Evolutionary conservation across 1,139 yeast species (phyloP), one percentile per base, ranked within the genome.

Genomic region (Petasospora fabianii): DNA sequence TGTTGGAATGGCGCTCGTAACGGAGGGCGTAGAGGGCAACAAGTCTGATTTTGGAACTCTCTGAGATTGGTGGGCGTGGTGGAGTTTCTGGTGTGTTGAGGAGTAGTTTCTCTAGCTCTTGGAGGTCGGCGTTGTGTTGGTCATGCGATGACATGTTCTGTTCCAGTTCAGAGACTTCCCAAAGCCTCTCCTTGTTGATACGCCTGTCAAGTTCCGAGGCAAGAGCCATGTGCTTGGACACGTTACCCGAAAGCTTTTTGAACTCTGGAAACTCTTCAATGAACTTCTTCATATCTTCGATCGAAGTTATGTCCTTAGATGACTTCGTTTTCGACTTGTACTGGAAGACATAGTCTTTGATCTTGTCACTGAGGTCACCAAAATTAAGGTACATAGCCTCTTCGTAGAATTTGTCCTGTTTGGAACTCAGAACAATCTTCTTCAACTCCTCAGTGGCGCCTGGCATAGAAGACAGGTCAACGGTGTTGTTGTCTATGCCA

Each of bases 181-280:
- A 83, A 36, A 92, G 66, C 47, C 83, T 71, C 39, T 73, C 71
- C 16, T 60, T 52, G 17, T 75, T 73, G 32, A 86, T 75, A 42
- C 80, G 82, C 41, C 76, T 73, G 52, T 90, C 95, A 35, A 92
- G 71, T 55, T 90, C 97, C 27, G 92, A 77, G 7, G 92, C 88
- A 26, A 92, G 70, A 16, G 95, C 79, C 70, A 94, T 87, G 61
- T 94, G 98, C 56, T 92, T 92, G 31, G 95, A 76, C n/a, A 94
- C 88, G 56, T 88, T 92, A 30, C 88, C 80, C 11, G 95, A 84
- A 34, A 90, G 69, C 56, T 85, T 85, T 48, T 88, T 81, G 58
- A 84, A 90, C 58, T 92, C 97, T 1, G 98, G 99, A 54, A 84
- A 88, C 50, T 86, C 87, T 46, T 92, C 95, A 43, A 92, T 80